phyloP scores from a whole-genome alignment of 371 early-diverging fungal genomes.

The Saksenaea vasiformis region DNA sequence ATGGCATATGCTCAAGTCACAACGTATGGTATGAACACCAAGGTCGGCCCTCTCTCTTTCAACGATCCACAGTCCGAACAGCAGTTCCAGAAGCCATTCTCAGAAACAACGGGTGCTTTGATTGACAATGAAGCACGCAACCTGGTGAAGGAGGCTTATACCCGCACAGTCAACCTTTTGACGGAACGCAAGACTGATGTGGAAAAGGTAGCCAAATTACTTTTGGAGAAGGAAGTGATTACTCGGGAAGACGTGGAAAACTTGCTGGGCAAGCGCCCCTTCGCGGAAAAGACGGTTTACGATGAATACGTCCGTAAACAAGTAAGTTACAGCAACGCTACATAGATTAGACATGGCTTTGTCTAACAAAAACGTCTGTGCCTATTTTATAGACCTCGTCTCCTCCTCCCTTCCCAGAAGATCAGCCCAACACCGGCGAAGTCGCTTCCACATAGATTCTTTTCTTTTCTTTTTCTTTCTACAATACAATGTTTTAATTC shows the following conservation, averaged over 20 bases:
- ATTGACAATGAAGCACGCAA: slow-evolving; percentile 94
- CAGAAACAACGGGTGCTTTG: slow-evolving; percentile 91
- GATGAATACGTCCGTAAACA: slow-evolving; percentile 63
- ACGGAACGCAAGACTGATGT: slow-evolving; percentile 83
- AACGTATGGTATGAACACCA: slow-evolving; percentile 93
- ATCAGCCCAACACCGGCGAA: slow-evolving; percentile 19
- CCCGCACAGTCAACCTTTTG: slow-evolving; percentile 77
- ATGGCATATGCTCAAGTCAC: slow-evolving; percentile 95
- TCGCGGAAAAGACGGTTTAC: slow-evolving; percentile 75
- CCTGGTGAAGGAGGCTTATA: slow-evolving; percentile 82
- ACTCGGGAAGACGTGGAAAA: slow-evolving; percentile 94
- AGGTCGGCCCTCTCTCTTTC: slow-evolving; percentile 88
- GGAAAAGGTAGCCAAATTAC: slow-evolving; percentile 89
- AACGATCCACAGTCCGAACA: slow-evolving; percentile 73
- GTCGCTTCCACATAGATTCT: slow-evolving; percentile 13
- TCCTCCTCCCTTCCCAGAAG: slow-evolving; percentile 47
- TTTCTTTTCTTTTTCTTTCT: background rate
- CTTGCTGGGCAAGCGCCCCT: slow-evolving; percentile 88
- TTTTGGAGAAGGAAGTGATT: slow-evolving; percentile 96
- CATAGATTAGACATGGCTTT: too few species aligned
- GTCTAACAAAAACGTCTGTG: background rate
- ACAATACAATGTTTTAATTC: too few species aligned
- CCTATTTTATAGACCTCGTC: slow-evolving; percentile 20
- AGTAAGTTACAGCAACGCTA: slow-evolving; percentile 18
- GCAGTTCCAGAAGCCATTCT: slow-evolving; percentile 93